phyloP scores from a whole-genome alignment of 345 rosid genomes.

The Theobroma cacao region DNA sequence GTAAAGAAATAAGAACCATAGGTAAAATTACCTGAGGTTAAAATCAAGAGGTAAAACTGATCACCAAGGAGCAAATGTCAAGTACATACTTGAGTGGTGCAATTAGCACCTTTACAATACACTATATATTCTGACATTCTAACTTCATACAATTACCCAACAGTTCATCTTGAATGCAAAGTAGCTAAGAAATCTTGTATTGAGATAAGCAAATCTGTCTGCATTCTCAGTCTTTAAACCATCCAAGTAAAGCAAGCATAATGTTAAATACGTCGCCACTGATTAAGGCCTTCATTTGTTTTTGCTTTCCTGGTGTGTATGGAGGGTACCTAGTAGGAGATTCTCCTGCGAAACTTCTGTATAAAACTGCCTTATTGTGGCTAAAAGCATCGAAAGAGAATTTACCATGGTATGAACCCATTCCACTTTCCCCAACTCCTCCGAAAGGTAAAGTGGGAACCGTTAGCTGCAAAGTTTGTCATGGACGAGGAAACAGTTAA shows the following conservation, averaged over 20 bases:
- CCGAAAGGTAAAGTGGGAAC: constrained; percentile 68
- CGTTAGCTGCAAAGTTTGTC: constrained; percentile 43
- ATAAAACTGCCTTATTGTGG: constrained; percentile 76
- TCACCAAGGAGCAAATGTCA: neutral
- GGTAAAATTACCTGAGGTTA: no score
- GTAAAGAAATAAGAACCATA: no score
- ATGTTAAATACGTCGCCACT: constrained; percentile 43
- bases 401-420: constrained; percentile 84
- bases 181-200: neutral
- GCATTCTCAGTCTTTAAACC: constrained; percentile 35
- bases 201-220: neutral
- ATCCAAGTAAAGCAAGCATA: constrained; percentile 53
- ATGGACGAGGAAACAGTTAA: neutral
- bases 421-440: constrained; percentile 95
- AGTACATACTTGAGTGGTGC: neutral
- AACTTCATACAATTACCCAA: neutral
- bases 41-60: no score
- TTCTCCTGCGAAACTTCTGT: constrained; percentile 65
- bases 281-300: constrained; percentile 49
- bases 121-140: neutral
- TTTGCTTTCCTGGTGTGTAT: constrained; percentile 53
- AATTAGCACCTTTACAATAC: no score
- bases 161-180: neutral
- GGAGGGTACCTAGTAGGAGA: constrained; percentile 71
- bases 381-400: constrained; percentile 88